Base-by-base conservation (phyloP, 1,284 basidiomycete genomes). In the Trichosporon asahii region DNA sequence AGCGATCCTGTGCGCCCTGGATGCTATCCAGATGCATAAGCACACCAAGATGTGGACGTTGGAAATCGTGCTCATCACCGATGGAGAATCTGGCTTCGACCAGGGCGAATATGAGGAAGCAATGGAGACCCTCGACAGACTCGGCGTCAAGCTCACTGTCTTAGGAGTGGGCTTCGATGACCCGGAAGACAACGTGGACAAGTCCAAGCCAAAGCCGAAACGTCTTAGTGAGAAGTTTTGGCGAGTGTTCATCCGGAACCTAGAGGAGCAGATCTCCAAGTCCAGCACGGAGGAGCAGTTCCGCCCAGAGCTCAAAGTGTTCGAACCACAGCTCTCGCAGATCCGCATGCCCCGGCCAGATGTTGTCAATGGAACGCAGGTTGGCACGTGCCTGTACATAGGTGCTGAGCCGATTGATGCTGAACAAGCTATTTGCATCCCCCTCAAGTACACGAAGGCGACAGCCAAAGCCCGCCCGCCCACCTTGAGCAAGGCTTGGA, bases 1-100 rank as follows among this genome's bases (percentile, higher is more conserved):
- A 75, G 94, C 90, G 1, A 83, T 97, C 46, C 90, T 96, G 73
- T 93, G 95, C 12, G 92, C 88, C 0, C 88, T 94, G 66, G 90
- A 95, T 80, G 90, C 92, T 14, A 78, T 84, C 31, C 77, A 78
- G 40, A 75, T 74, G 23, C 81, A 82, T 66, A 80, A 81, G 89
- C 94, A 81, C 84, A 87, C 67, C 75, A 85, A 72, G 91, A 90
- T 84, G 87, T 95, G 94, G 94, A 90, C 90, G 1, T 87, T 92
- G 55, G 93, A 90, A 82, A 85, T 94, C 4, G 86, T 91, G 31
- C 78, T 95, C 7, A 82, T 95, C 25, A 96, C 94, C 0, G 92
- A 95, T 75, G 93, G 90, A 73, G 80, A 83, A 71, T 78, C 77
- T 23, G 70, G 74, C 12, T 80, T 84, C 69, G 74, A 74, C 9